phyloP scores from a whole-genome alignment of 345 rosid species.

The Corymbia maculata region DNA sequence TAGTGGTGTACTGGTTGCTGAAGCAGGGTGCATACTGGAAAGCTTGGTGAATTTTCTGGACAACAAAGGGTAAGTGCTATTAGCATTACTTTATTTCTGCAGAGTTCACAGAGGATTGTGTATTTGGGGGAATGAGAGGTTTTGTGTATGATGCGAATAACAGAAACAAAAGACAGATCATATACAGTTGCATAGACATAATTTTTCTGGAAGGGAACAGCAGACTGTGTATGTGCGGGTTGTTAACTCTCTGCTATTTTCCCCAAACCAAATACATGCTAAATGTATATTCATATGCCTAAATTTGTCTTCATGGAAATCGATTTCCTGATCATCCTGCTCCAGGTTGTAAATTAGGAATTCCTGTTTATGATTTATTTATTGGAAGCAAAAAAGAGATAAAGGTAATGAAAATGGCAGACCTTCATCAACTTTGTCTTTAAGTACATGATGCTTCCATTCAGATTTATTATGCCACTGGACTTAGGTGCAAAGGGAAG shows the following conservation, averaged over 20 bases:
- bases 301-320: neutral
- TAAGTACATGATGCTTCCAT: constrained; percentile 34
- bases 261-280: neutral
- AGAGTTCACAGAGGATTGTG: neutral
- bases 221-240: neutral
- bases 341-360: neutral
- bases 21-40: constrained; percentile 98
- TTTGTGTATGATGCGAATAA: neutral
- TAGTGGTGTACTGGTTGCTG: constrained; percentile 85
- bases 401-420: neutral
- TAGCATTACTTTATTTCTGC: neutral
- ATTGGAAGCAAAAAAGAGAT: neutral
- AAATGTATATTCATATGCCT: neutral
- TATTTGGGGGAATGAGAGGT: neutral
- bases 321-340: neutral
- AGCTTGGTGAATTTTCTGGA: constrained; percentile 72
- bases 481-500: constrained; percentile 99
- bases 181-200: neutral
- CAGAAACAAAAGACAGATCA: neutral
- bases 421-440: neutral
- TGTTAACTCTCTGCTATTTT: neutral
- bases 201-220: neutral
- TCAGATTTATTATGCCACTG: constrained; percentile 98
- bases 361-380: neutral
- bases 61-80: constrained; percentile 52